Base-by-base conservation (phyloP, 2,329 filamentous ascomycete species). In the Aspergillus pseudoglaucus region DNA sequence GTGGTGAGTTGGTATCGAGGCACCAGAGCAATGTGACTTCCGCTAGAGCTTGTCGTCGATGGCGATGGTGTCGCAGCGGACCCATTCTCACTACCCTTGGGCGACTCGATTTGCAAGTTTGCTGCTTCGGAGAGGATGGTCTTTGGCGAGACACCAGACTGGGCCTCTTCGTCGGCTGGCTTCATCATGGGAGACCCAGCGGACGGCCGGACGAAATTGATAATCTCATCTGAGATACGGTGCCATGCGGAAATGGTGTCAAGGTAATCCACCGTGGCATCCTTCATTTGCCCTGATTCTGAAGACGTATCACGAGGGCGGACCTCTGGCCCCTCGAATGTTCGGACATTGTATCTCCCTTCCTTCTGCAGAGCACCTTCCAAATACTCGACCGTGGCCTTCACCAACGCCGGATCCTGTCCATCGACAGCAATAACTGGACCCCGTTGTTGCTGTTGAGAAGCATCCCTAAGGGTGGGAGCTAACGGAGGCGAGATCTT, bases 371-470 rank as follows among this genome's bases (percentile, higher is more conserved):
- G 65, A 38, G 70, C 71, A 48, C 70, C 74, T 49, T 71, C 75
- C 59, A 95, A 73, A 57, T 83, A 84, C 30, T 76, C 74, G 47
- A 85, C 78, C 17, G 95, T 80, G 15, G 80, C 77, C 3, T 76
- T 71, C 3, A 88, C 83, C 3, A 87, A 80, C 8, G 79, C 75
- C 1, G 72, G 65, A 48, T 84, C 79, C 15, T 85, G 77, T 1
- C 90, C 90, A 66, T 97, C 91, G 23, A 97, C 73, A 0, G 88
- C 85, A 52, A 97, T 84, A 33, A 96, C 79, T 0, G 87, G 81
- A 0, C 91, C 90, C n/a, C 90, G 80, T 6, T 74, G 72, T 6
- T 74, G 72, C 56, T 59, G 74, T 5, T 56, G 50, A 15, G 43
- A 48, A 8, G 54, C 51, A 37, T 63, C 57, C 4, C 57, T 58